phyloP scores from a whole-genome alignment of 257 asterid species.

The Striga asiatica region DNA sequence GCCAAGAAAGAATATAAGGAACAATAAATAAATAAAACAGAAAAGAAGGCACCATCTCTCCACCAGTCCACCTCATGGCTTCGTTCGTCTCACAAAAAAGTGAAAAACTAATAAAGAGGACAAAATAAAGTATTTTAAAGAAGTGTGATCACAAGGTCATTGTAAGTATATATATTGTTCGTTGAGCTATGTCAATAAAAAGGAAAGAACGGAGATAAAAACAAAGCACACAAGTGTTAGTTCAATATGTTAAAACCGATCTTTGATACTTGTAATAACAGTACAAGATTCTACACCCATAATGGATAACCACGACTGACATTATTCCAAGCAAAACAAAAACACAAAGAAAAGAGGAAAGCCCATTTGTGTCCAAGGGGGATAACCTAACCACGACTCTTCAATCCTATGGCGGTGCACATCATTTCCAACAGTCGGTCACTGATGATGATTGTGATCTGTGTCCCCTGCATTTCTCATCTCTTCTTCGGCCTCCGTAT shows the following conservation, averaged over 20 bases:
- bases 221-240: background rate
- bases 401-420: constrained; percentile 19
- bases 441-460: constrained; percentile 24
- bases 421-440: constrained; percentile 7
- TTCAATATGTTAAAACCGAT: background rate
- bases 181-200: too few relatives aligned
- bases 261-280: constrained; percentile 6
- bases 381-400: too few relatives aligned
- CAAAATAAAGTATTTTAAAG: too few relatives aligned
- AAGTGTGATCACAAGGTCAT: too few relatives aligned
- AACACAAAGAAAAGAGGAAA: constrained; percentile 3
- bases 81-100: too few relatives aligned
- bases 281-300: constrained; percentile 27
- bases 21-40: too few relatives aligned
- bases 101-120: too few relatives aligned
- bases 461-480: constrained; percentile 18
- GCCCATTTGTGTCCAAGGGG: background rate
- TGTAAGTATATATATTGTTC: too few relatives aligned
- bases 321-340: constrained; percentile 1
- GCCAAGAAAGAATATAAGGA: too few relatives aligned
- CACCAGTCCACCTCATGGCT: too few relatives aligned
- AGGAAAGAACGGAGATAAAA: too few relatives aligned
- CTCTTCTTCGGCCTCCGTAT: constrained; percentile 33
- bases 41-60: too few relatives aligned
- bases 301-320: constrained; percentile 9